Evolutionary conservation across 1,284 basidiomycete species (phyloP).

Genomic region (Ganoderma lingzhi): DNA sequence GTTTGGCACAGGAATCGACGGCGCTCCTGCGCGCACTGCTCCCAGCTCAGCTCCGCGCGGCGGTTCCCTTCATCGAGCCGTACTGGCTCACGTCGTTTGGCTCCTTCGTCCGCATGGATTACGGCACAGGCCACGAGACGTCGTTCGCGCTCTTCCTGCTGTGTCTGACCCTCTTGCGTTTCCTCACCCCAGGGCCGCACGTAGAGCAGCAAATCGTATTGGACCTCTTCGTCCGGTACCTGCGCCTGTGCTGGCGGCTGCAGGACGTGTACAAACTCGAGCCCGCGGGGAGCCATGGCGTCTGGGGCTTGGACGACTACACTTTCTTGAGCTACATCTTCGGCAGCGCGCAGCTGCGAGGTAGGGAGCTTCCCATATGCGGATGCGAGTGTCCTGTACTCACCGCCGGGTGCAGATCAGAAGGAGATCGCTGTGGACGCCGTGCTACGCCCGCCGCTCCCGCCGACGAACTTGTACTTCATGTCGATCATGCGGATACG

Average conservation of each 20-base stretch:
- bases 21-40: slow-evolving; percentile 63
- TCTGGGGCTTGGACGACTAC: slow-evolving; percentile 98
- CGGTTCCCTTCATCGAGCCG: slow-evolving; percentile 70
- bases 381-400: slow-evolving; percentile 6
- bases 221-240: slow-evolving; percentile 78
- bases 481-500: slow-evolving; percentile 83
- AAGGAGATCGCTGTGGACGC: slow-evolving; percentile 64
- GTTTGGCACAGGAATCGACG: slow-evolving; percentile 61
- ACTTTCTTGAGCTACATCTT: slow-evolving; percentile 92
- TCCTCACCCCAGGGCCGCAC: slow-evolving; percentile 58
- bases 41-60: slow-evolving; percentile 51
- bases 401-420: slow-evolving; percentile 54
- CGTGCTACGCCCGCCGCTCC: slow-evolving; percentile 60
- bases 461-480: slow-evolving; percentile 80
- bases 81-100: slow-evolving; percentile 91
- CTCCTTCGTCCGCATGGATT: slow-evolving; percentile 92
- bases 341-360: slow-evolving; percentile 90
- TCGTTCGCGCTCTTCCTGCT: slow-evolving; percentile 87
- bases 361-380: slow-evolving; percentile 43
- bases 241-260: slow-evolving; percentile 84
- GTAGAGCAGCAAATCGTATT: slow-evolving; percentile 73
- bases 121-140: slow-evolving; percentile 96
- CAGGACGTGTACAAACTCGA: slow-evolving; percentile 94
- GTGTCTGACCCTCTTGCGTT: slow-evolving; percentile 69
- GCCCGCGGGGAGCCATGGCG: slow-evolving; percentile 97